phyloP scores from a whole-genome alignment of 2,329 filamentous ascomycete species.

The Colletotrichum acutatum region DNA sequence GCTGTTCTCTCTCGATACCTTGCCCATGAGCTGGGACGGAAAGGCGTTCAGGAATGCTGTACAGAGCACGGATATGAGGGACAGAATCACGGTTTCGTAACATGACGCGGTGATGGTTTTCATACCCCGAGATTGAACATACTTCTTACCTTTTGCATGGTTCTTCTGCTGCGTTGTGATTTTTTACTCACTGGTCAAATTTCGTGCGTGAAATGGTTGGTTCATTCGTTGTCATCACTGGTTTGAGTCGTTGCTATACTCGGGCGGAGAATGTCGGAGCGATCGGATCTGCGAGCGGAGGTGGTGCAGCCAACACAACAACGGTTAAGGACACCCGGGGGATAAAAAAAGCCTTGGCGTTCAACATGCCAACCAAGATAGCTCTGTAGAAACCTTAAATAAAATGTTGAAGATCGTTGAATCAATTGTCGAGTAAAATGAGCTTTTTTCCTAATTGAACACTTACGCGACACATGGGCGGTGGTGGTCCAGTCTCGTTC shows the following conservation, averaged over 20 bases:
- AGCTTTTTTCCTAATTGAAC: constrained; percentile 21
- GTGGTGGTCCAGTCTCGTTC: constrained; percentile 8
- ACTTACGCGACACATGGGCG: constrained; percentile 20
- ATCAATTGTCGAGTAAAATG: not conserved
- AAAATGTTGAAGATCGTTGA: not conserved
- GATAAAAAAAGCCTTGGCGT: not conserved
- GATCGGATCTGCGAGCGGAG: constrained; percentile 23
- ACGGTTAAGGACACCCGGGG: constrained; percentile 12
- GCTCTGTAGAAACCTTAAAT: not conserved
- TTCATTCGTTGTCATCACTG: not conserved
- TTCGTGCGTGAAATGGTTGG: not conserved
- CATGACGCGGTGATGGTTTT: not conserved
- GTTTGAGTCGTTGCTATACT: constrained; percentile 11
- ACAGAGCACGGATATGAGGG: not conserved
- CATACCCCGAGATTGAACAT: not conserved
- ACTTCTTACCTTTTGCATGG: not conserved
- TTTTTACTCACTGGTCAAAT: not conserved
- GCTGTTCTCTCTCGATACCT: constrained; percentile 18
- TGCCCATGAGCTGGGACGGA: constrained; percentile 7
- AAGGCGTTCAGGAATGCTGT: constrained; percentile 6
- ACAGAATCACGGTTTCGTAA: not conserved
- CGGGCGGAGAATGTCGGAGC: constrained; percentile 25
- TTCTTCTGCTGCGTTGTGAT: not conserved
- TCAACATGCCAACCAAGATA: constrained; percentile 15
- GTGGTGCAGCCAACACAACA: not conserved